These are phyloP conservation scores for Aegilops tauschii DNA, from an alignment of 176 grass and related monocot species.

Conservation along the genomic window DNA sequence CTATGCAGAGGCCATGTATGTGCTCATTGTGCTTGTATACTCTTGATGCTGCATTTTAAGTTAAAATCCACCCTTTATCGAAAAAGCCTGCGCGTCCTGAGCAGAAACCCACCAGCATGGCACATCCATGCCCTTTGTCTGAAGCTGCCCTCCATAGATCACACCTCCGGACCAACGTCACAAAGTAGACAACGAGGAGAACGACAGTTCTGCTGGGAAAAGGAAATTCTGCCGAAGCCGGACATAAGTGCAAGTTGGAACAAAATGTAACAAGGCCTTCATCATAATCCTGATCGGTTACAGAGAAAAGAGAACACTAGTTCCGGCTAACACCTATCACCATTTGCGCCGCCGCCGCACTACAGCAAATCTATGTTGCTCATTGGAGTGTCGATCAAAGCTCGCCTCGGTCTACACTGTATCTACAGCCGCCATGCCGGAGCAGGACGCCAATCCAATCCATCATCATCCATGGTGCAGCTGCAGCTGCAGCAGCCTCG, in stretches of 20 bases:
- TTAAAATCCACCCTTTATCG: too few relatives aligned
- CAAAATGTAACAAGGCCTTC: background rate
- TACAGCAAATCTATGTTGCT: slow-evolving; percentile 12
- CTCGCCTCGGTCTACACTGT: background rate
- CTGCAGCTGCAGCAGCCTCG: slow-evolving; percentile 71
- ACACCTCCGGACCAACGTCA: too few relatives aligned
- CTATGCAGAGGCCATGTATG: too few relatives aligned
- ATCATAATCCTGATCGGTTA: slow-evolving; percentile 21
- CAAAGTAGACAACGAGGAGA: background rate
- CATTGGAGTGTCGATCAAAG: slow-evolving; percentile 1
- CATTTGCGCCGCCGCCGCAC: background rate
- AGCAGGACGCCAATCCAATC: background rate
- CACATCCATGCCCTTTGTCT: too few relatives aligned
- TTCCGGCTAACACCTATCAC: slow-evolving; percentile 1
- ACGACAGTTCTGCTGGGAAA: background rate
- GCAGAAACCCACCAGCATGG: too few relatives aligned
- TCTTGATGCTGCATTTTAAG: too few relatives aligned
- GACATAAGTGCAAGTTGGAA: background rate
- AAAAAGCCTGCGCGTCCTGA: too few relatives aligned
- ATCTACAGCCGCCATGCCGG: slow-evolving; percentile 45
- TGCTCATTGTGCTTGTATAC: too few relatives aligned
- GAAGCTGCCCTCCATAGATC: too few relatives aligned
- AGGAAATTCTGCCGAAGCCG: background rate
- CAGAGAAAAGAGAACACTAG: slow-evolving; percentile 13
- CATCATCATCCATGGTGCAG: slow-evolving; percentile 50